Base-by-base conservation (phyloP, 2,329 filamentous ascomycete species). In the Hymenoscyphus scutula region DNA sequence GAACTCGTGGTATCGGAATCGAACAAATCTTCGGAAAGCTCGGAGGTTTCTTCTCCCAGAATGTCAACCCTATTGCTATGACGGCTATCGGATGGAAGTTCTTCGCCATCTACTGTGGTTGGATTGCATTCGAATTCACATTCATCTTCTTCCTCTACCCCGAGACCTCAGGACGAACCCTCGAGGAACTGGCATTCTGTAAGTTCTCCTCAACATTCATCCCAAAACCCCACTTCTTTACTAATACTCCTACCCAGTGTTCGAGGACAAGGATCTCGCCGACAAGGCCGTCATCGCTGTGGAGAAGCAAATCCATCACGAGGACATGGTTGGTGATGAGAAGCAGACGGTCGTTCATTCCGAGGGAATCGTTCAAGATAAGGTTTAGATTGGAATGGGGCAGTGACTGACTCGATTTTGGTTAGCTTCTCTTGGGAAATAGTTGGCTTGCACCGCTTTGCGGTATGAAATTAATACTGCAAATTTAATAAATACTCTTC, bases 1-100 rank as follows among this genome's bases (percentile, higher is more conserved):
- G 84, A 64, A 80, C 82, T 48, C 83, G 83, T 62, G 85, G 85
- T 74, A 82, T 88, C 63, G 83, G 56, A 56, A 68, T 74, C 55
- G 71, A 73, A 58, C 72, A 76, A 62, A 68, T 74, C 57, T 75
- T 71, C 54, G 69, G 72, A 19, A 72, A 79, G 58, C 68, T 75
- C 3, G 80, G 78, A n/a, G 73, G 75, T 13, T 83, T 84, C 74
- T 79, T 80, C 71, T 76, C 77, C 56, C 78, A 75, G 6, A 79
- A 78, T 54, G 76, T 80, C 59, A 81, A 80, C 65, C 79, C 79
- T 0, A 77, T 81, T 32, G 79, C 75, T 23, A 64, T 81, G 17
- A 65, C 73, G 2, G 74, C 71, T 13, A 77, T 79, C 56, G 62
- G 67, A 5, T 81, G 78, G 79, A 79, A 74, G 62, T 81, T 75